These are phyloP conservation scores for Geoglossum glabrum DNA, from an alignment of 495 filamentous ascomycete species.

Conservation along the genomic window DNA sequence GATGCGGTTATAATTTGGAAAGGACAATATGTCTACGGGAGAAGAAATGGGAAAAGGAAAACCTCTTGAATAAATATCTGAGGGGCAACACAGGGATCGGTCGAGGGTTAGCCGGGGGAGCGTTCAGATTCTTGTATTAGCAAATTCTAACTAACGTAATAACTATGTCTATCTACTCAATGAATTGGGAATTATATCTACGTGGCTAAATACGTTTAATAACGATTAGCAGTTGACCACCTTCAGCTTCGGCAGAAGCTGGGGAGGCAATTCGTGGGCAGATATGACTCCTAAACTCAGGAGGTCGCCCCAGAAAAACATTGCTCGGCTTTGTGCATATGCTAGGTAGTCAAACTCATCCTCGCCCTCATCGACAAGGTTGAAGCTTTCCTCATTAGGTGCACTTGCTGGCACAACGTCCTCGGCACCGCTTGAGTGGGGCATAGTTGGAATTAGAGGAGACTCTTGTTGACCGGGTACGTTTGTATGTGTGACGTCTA, in stretches of 20 bases:
- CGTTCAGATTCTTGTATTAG: background rate
- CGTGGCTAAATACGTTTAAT: background rate
- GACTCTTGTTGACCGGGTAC: background rate
- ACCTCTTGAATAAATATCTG: slow-evolving; percentile 29
- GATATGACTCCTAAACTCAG: slow-evolving; percentile 48
- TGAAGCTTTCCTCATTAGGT: slow-evolving; percentile 8
- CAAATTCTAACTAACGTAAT: background rate
- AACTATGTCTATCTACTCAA: background rate
- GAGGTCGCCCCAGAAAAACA: slow-evolving; percentile 87
- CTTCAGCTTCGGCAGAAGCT: slow-evolving; percentile 36
- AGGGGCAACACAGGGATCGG: slow-evolving; percentile 18
- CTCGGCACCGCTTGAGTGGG: slow-evolving; percentile 5
- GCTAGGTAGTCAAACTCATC: slow-evolving; percentile 80
- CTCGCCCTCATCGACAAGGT: slow-evolving; percentile 27
- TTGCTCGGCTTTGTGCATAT: slow-evolving; percentile 75
- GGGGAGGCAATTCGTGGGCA: slow-evolving; percentile 50
- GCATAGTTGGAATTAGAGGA: background rate
- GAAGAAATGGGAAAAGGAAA: slow-evolving; percentile 48
- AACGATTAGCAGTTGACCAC: slow-evolving; percentile 36
- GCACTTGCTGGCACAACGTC: slow-evolving; percentile 2
- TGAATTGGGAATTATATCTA: background rate
- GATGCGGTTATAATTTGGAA: slow-evolving; percentile 41
- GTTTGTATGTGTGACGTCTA: background rate
- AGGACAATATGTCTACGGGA: slow-evolving; percentile 43
- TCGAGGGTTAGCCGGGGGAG: background rate